phyloP scores from a whole-genome alignment of 306 rosid genomes.

The Mimosa pudica region DNA sequence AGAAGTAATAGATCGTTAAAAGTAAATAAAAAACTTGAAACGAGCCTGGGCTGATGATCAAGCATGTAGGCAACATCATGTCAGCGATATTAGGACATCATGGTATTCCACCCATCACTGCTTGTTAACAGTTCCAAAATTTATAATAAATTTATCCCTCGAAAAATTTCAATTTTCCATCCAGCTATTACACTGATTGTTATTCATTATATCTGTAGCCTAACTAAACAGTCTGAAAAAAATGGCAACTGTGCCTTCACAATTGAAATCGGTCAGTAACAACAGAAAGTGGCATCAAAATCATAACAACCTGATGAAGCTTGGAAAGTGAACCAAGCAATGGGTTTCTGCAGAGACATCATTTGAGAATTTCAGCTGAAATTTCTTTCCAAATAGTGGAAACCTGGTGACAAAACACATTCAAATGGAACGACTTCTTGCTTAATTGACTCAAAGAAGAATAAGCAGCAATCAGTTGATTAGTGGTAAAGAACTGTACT shows the following conservation, averaged over 20 bases:
- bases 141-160: background rate
- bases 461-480: conserved; percentile 30
- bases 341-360: conserved; percentile 80
- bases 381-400: conserved; percentile 94
- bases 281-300: conserved; percentile 19
- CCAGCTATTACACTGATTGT: conserved; percentile 8
- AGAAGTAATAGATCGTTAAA: conserved; percentile 20
- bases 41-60: conserved; percentile 4
- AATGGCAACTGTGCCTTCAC: conserved; percentile 25
- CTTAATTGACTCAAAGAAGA: conserved; percentile 27
- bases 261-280: conserved; percentile 22
- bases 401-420: conserved; percentile 60
- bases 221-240: background rate
- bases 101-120: background rate
- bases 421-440: conserved; percentile 30
- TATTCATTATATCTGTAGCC: conserved; percentile 10
- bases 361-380: conserved; percentile 81
- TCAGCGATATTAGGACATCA: background rate
- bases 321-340: conserved; percentile 95
- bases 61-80: background rate
- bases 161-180: conserved; percentile 10
- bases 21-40: conserved; percentile 16
- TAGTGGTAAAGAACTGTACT: conserved; percentile 50
- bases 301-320: conserved; percentile 80
- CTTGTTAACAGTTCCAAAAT: background rate